Conservation (phyloP, 371 early-diverging fungal species). For the Lichtheimia ornata region DNA sequence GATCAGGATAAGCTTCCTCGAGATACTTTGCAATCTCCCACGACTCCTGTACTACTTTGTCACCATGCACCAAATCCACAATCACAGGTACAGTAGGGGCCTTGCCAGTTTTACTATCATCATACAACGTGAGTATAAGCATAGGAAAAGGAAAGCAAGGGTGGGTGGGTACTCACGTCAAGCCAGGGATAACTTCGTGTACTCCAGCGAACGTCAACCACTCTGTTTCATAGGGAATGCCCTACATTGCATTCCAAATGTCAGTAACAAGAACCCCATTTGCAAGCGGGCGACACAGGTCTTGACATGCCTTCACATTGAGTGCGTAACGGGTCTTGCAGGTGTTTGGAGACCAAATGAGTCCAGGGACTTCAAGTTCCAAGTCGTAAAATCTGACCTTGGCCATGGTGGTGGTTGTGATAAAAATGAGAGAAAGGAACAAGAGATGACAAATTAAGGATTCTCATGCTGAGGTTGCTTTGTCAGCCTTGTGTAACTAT, state of each 20-base stretch:
- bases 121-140: neutral
- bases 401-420: slow-evolving; percentile 10
- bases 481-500: too few relatives aligned
- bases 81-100: slow-evolving; percentile 21
- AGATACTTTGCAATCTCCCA: slow-evolving; percentile 25
- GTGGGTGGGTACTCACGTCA: slow-evolving; percentile 20
- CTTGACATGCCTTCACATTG: slow-evolving; percentile 17
- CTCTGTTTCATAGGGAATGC: slow-evolving; percentile 18
- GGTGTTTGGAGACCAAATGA: slow-evolving; percentile 23
- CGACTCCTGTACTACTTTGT: slow-evolving; percentile 20
- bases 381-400: slow-evolving; percentile 16
- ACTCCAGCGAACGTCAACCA: slow-evolving; percentile 13
- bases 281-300: neutral
- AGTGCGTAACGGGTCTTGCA: slow-evolving; percentile 25
- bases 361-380: slow-evolving; percentile 2
- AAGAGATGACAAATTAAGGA: too few relatives aligned
- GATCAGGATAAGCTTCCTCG: slow-evolving; percentile 21
- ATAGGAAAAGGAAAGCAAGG: neutral
- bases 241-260: neutral
- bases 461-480: too few relatives aligned
- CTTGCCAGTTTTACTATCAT: slow-evolving; percentile 12
- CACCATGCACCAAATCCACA: slow-evolving; percentile 12
- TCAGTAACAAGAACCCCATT: neutral
- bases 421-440: too few relatives aligned
- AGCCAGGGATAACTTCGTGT: slow-evolving; percentile 5